Percentiles rank a stretch among this genome's conserved stretches.
Evolutionary conservation across 768 basidiomycete genomes (phyloP).

Genomic region (Austroboletus eburneus): DNA sequence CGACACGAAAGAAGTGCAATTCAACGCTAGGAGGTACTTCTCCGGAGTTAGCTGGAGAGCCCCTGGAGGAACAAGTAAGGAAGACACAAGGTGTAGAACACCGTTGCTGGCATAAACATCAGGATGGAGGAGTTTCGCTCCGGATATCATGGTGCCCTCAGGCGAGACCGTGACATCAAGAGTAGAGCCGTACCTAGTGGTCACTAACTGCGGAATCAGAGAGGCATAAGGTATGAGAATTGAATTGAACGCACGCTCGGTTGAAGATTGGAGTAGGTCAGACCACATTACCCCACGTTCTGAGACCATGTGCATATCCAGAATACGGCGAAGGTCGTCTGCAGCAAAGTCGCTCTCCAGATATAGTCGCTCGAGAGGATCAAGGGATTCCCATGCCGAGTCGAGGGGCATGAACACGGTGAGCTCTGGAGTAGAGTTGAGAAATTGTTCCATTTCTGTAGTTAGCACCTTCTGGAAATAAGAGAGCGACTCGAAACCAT

Average conservation of each 20-base stretch:
- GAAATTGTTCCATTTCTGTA: constrained; percentile 46
- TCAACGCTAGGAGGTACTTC: constrained; percentile 88
- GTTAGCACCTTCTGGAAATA: constrained; percentile 75
- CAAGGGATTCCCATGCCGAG: constrained; percentile 75
- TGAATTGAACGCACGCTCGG: constrained; percentile 46
- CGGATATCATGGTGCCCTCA: constrained; percentile 52
- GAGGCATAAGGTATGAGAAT: not conserved
- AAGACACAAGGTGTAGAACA: constrained; percentile 85
- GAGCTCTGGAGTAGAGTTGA: constrained; percentile 67
- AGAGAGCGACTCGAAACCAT: constrained; percentile 55
- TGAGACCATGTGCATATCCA: constrained; percentile 73
- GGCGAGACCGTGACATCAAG: constrained; percentile 56
- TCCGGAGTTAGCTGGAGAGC: constrained; percentile 84
- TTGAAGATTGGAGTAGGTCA: constrained; percentile 49
- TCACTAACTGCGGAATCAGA: constrained; percentile 46
- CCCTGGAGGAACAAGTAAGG: constrained; percentile 72
- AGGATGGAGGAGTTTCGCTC: constrained; percentile 58
- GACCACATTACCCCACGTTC: constrained; percentile 61
- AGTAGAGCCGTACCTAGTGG: constrained; percentile 60
- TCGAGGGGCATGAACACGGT: constrained; percentile 90
- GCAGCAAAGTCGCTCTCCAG: constrained; percentile 84
- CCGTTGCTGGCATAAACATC: constrained; percentile 95
- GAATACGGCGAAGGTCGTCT: constrained; percentile 72
- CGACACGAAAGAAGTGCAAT: constrained; percentile 88
- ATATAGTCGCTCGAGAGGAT: constrained; percentile 77